These are phyloP conservation scores for Nicotiana undulata DNA, from an alignment of 257 asterid species.

Conservation along the genomic window DNA sequence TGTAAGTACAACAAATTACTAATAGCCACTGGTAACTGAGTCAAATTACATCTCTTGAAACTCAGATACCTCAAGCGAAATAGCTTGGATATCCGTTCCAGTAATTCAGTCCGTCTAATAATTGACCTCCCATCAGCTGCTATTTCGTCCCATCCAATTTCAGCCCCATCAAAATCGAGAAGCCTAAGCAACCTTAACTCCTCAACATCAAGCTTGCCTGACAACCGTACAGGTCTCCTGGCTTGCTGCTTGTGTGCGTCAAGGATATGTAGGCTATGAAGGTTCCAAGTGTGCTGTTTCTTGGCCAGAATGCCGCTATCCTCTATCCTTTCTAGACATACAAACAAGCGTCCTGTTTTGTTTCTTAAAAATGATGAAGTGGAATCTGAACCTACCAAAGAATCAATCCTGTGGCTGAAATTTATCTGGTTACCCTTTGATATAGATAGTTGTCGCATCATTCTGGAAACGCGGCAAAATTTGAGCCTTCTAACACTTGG, in stretches of 20 bases:
- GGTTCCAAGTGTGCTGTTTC: not conserved
- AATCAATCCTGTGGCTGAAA: not conserved
- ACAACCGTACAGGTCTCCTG: not conserved
- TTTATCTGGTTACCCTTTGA: not conserved
- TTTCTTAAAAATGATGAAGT: not conserved
- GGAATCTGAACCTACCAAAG: too few species aligned
- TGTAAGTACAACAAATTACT: constrained; percentile 4
- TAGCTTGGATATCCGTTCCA: not conserved
- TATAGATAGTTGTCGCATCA: not conserved
- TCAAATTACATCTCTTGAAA: not conserved
- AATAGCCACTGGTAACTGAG: not conserved
- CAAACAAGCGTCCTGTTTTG: not conserved
- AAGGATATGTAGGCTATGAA: not conserved
- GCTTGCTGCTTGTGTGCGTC: not conserved
- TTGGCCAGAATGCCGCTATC: not conserved
- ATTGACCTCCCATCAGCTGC: not conserved
- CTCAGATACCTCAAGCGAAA: constrained; percentile 18
- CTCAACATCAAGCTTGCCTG: not conserved
- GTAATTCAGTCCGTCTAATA: too few species aligned
- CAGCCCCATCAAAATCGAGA: not conserved
- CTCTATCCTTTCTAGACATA: not conserved
- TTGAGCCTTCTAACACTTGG: not conserved
- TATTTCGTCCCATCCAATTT: not conserved
- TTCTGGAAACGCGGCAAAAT: not conserved
- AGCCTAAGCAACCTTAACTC: not conserved